Evolutionary conservation across 2,329 filamentous ascomycete species (phyloP).

Genomic region (Diaporthe nobilis): DNA sequence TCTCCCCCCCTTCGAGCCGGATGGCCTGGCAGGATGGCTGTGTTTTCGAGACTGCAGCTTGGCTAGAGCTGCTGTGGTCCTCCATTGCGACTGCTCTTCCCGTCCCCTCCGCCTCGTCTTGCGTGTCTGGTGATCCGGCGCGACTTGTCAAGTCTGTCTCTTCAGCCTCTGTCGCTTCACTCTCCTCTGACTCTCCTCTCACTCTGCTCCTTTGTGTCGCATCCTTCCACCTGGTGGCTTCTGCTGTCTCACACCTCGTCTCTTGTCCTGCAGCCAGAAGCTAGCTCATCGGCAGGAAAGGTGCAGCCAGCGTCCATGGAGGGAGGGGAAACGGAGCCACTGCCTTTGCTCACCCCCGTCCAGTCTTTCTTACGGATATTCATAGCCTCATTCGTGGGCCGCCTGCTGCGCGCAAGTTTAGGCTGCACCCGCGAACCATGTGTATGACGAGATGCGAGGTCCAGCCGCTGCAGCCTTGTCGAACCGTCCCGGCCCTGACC

Average conservation of each 20-base stretch:
- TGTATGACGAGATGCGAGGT: conserved; percentile 36
- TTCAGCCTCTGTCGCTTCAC: conserved; percentile 2
- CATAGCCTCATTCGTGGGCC: conserved; percentile 24
- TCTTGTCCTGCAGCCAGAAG: conserved; percentile 19
- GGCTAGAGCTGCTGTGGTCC: conserved; percentile 20
- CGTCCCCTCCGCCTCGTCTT: conserved; percentile 1
- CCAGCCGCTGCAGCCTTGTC: conserved; percentile 41
- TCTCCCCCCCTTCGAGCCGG: neutral
- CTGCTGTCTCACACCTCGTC: conserved; percentile 27
- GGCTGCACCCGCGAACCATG: conserved; percentile 26
- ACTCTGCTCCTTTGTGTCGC: conserved; percentile 9
- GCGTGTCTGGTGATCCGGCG: neutral
- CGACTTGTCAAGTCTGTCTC: conserved; percentile 13
- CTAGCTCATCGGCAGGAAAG: conserved; percentile 10
- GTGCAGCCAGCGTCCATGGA: neutral
- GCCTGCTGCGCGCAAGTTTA: conserved; percentile 22
- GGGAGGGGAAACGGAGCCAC: neutral
- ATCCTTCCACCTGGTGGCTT: conserved; percentile 23
- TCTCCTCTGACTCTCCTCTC: neutral
- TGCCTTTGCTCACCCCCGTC: neutral
- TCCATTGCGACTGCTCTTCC: neutral
- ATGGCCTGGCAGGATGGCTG: conserved; percentile 18
- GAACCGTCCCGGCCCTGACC: conserved; percentile 13
- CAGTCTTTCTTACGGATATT: neutral
- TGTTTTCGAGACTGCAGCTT: conserved; percentile 31